Percentiles rank a stretch among this genome's conserved stretches.
Evolutionary conservation across 176 grass and related monocot genomes (phyloP).

Genomic region (Aegilops speltoides): DNA sequence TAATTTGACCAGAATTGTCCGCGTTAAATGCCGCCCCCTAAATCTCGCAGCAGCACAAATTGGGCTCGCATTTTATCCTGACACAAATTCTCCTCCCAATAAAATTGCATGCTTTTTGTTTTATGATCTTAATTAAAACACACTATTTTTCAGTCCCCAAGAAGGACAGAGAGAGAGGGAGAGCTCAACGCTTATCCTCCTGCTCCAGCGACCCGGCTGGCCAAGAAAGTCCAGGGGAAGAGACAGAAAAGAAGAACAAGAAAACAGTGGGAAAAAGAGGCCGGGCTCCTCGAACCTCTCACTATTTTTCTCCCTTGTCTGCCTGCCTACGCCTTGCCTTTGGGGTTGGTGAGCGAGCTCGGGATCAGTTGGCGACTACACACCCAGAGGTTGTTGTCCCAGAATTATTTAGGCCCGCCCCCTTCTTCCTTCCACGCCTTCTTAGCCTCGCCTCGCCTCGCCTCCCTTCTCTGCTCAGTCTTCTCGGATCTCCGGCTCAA

Average conservation of each 20-base stretch:
- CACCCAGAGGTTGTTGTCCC: constrained; percentile 18
- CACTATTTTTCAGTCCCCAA: too few relatives aligned
- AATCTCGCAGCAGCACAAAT: background rate
- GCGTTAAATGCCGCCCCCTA: background rate
- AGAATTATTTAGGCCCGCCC: constrained; percentile 20
- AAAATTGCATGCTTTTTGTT: too few relatives aligned
- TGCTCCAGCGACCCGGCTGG: background rate
- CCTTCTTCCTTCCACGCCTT: background rate
- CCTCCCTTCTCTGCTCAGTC: constrained; percentile 5
- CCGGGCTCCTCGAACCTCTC: background rate
- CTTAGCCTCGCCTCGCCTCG: background rate
- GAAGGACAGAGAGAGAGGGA: too few relatives aligned
- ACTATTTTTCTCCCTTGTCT: background rate
- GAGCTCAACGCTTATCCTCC: constrained; percentile 8
- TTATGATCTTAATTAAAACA: too few relatives aligned
- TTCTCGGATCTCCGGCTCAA: constrained; percentile 45
- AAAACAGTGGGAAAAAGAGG: background rate
- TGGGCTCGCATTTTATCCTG: too few relatives aligned
- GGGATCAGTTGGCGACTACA: constrained; percentile 32
- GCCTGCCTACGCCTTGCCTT: background rate
- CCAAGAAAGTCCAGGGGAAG: constrained; percentile 34
- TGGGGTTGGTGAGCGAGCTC: constrained; percentile 31
- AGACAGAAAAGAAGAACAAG: background rate
- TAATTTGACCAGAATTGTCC: background rate
- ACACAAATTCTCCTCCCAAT: too few relatives aligned